Conservation (phyloP, 352 stramenopile species). For the Plasmopara viticola region DNA sequence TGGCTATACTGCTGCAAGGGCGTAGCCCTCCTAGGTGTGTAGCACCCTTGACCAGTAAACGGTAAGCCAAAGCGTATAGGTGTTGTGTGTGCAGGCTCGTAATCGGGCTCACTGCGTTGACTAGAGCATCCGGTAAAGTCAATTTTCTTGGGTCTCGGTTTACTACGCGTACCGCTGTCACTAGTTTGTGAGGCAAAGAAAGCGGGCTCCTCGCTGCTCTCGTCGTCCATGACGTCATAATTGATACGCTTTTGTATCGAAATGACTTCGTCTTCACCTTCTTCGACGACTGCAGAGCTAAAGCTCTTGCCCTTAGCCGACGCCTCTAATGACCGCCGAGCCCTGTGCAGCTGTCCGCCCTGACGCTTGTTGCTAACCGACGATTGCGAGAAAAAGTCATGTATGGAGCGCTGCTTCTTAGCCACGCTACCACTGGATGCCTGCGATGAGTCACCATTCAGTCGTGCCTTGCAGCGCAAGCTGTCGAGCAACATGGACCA, state of each 20-base stretch:
- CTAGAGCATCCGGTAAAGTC: constrained; percentile 64
- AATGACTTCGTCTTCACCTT: constrained; percentile 35
- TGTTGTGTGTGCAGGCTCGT: constrained; percentile 34
- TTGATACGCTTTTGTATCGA: constrained; percentile 67
- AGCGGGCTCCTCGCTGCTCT: constrained; percentile 42
- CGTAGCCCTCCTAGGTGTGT: constrained; percentile 21
- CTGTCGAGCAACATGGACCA: constrained; percentile 30
- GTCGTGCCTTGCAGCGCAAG: constrained; percentile 31
- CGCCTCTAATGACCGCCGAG: constrained; percentile 27
- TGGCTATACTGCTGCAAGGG: constrained; percentile 75
- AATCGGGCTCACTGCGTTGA: constrained; percentile 65
- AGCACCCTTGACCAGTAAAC: constrained; percentile 30
- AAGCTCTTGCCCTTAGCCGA: constrained; percentile 23
- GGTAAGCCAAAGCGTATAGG: constrained; percentile 24
- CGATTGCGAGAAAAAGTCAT: constrained; percentile 75
- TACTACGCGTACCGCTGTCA: constrained; percentile 13
- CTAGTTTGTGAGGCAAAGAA: constrained; percentile 34
- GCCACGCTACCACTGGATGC: constrained; percentile 7
- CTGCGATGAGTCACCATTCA: constrained; percentile 10
- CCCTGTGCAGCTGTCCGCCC: constrained; percentile 32
- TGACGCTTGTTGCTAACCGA: constrained; percentile 8
- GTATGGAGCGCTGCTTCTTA: constrained; percentile 83
- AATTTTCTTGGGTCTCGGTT: constrained; percentile 60
- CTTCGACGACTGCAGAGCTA: constrained; percentile 8
- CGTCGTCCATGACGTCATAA: constrained; percentile 55